These are phyloP conservation scores for Talaromyces verruculosus DNA, from an alignment of 2,329 filamentous ascomycete genomes.

Conservation along the genomic window DNA sequence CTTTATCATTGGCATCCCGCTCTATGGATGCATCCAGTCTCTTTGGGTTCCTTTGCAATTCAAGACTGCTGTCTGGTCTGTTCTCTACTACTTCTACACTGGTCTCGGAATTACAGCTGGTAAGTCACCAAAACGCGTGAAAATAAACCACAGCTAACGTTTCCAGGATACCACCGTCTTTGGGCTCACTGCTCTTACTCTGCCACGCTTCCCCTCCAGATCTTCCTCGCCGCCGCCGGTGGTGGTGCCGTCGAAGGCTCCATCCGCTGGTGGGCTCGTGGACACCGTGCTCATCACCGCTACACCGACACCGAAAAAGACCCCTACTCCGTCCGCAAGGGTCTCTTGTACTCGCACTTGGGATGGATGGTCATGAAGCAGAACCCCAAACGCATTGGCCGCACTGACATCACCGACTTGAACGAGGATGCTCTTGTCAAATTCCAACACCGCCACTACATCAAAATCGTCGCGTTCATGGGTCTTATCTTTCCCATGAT, in stretches of 20 bases:
- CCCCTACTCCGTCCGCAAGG: slow-evolving; percentile 87
- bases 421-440: slow-evolving; percentile 83
- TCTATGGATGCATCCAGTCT: slow-evolving; percentile 69
- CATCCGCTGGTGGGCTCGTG: slow-evolving; percentile 84
- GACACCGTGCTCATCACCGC: slow-evolving; percentile 83
- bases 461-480: slow-evolving; percentile 77
- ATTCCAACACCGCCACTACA: slow-evolving; percentile 84
- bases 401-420: slow-evolving; percentile 82
- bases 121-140: slow-evolving; percentile 42
- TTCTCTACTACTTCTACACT: slow-evolving; percentile 81
- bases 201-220: slow-evolving; percentile 70
- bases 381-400: slow-evolving; percentile 84
- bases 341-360: slow-evolving; percentile 77
- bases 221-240: slow-evolving; percentile 78
- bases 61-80: slow-evolving; percentile 71
- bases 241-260: slow-evolving; percentile 83
- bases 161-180: slow-evolving; percentile 70
- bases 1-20: slow-evolving; percentile 75
- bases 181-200: slow-evolving; percentile 87
- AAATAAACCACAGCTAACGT: not conserved
- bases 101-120: slow-evolving; percentile 76
- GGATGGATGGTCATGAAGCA: slow-evolving; percentile 95
- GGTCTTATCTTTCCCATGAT: slow-evolving; percentile 72
- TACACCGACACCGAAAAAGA: slow-evolving; percentile 93
- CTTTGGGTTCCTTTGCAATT: slow-evolving; percentile 74